Base-by-base conservation (phyloP, 2,329 filamentous ascomycete genomes). In the Alternaria infectoria region DNA sequence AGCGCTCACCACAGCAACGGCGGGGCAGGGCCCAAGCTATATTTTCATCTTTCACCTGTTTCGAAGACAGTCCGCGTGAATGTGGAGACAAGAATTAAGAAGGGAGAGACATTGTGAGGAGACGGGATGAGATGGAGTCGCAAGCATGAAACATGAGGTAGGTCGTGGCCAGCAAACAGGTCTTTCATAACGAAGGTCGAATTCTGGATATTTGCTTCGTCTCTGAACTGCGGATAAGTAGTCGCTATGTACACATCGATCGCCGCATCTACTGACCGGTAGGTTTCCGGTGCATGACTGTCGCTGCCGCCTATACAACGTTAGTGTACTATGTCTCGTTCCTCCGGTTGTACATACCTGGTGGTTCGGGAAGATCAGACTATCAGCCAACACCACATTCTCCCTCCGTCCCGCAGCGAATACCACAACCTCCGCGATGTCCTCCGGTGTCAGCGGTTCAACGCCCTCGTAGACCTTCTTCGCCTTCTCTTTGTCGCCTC, bases 371-470 rank as follows among this genome's bases (percentile, higher is more conserved):
- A 91, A 97, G 57, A 97, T 84, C 65, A 97, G 82, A 6, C 92
- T 91, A 81, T 97, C 94, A 19, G 94, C 94, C 70, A 97, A 81
- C 19, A 97, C 93, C 6, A 97, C 93, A 77, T 97, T 97, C 82
- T 97, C 93, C 71, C 91, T 88, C 73, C 94, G 87, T 4, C 91
- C 91, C 5, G 91, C 93, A 3, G 91, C 86, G 77, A 97, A 97
- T 8, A 97, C 93, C 32, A 97, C 86, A 28, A 96, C 86, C 82
- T 97, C 94, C 12, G 94, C 94, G 75, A 97, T 93, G 75, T 97
- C 94, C 54, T 96, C 92, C 0, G 92, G 91, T 0, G 93, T 97
- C 70, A 97, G 84, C 44, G 94, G 93, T 69, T 96, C 77, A 11
- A 77, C 75, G 2, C 77, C 77, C 90, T 90, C 89, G 80, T 97